Percentiles rank a stretch among this genome's conserved stretches.
Conservation (phyloP, 108 stramenopile genomes). For the Discostella stelligeroides region DNA sequence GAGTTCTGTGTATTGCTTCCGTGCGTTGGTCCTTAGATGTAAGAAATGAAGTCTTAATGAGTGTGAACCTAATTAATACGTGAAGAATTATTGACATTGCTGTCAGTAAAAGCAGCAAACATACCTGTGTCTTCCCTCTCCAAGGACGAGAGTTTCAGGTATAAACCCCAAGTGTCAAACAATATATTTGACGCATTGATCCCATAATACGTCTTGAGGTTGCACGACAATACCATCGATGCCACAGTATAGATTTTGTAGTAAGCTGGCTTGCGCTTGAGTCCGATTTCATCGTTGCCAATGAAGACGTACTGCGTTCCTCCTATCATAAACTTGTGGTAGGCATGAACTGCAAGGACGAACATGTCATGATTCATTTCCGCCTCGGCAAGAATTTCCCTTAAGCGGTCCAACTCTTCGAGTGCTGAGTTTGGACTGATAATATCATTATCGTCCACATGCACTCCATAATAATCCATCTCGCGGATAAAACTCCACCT, state of each 20-base stretch:
- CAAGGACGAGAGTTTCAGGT: too few species aligned
- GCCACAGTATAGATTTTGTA: background rate
- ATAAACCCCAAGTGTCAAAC: background rate
- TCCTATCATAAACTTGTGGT: slow-evolving; percentile 12
- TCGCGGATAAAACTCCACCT: slow-evolving; percentile 7
- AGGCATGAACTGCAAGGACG: slow-evolving; percentile 4
- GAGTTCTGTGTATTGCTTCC: too few species aligned
- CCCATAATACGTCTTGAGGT: slow-evolving; percentile 13
- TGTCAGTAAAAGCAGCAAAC: too few species aligned
- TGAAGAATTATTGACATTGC: too few species aligned
- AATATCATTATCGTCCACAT: background rate
- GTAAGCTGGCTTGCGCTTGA: background rate
- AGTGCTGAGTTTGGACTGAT: background rate
- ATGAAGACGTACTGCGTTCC: background rate
- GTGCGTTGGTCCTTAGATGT: too few species aligned
- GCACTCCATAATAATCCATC: background rate
- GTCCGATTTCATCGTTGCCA: slow-evolving; percentile 8
- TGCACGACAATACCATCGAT: background rate
- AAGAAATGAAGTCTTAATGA: too few species aligned
- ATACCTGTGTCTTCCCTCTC: too few species aligned
- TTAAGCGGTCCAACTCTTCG: background rate
- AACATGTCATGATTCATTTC: slow-evolving; percentile 6
- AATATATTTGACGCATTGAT: background rate
- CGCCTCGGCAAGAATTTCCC: background rate
- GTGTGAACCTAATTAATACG: too few species aligned